A percentile compares a stretch with the other conserved stretches of the same genome.
These are phyloP conservation scores for Pichia cabralensis DNA, from an alignment of 805 yeast species.

Conservation along the genomic window DNA sequence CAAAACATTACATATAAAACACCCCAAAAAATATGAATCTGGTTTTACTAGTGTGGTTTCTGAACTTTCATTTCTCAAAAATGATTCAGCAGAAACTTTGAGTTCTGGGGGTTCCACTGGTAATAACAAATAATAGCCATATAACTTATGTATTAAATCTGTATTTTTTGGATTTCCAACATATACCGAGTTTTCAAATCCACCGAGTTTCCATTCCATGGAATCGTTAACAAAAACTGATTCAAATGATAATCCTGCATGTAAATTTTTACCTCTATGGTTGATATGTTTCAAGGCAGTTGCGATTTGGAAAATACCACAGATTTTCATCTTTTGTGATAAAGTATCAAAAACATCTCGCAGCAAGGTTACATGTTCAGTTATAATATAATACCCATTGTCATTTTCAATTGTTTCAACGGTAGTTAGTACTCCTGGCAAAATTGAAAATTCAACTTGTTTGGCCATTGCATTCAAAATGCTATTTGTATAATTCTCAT, in stretches of 20 bases:
- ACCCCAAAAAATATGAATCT: conserved; percentile 61
- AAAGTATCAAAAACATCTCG: conserved; percentile 21
- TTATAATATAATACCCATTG: conserved; percentile 43
- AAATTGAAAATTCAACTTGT: conserved; percentile 42
- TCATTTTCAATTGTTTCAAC: conserved; percentile 61
- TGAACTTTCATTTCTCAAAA: conserved; percentile 18
- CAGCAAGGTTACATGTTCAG: conserved; percentile 58
- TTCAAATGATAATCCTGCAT: conserved; percentile 45
- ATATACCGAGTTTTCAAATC: conserved; percentile 74
- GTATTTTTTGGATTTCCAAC: conserved; percentile 33
- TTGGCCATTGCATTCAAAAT: conserved; percentile 37
- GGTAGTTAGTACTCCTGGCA: conserved; percentile 60
- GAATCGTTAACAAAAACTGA: conserved; percentile 54
- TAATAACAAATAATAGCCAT: conserved; percentile 15
- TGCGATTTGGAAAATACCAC: conserved; percentile 49
- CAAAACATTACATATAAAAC: no score
- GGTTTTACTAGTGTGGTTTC: conserved; percentile 31
- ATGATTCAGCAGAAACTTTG: conserved; percentile 33
- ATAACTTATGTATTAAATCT: conserved; percentile 24
- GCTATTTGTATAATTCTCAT: conserved; percentile 23
- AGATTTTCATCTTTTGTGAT: conserved; percentile 28
- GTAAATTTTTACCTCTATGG: conserved; percentile 45
- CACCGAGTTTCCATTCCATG: conserved; percentile 82
- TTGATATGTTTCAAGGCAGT: conserved; percentile 49
- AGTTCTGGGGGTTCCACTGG: conserved; percentile 46